Percentiles rank a stretch among this genome's conserved stretches.
Evolutionary conservation across 148 eudicot species (phyloP).

Genomic region (Rhododendron ferrugineum): DNA sequence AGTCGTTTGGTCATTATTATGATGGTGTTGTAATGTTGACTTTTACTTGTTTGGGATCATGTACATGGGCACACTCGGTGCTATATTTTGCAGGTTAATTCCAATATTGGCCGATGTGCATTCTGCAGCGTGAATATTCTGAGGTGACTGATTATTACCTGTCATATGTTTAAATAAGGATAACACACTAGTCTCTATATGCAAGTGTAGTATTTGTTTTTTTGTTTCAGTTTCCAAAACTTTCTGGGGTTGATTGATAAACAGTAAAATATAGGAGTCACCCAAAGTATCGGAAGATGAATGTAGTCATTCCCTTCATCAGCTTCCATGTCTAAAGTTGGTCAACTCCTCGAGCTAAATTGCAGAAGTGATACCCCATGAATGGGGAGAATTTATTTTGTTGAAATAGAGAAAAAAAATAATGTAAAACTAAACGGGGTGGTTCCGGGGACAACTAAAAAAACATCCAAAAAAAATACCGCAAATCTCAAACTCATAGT

Average conservation of each 20-base stretch:
- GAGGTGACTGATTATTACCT: not conserved
- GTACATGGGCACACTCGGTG: not conserved
- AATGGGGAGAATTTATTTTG: not conserved
- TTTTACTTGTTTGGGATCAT: not conserved
- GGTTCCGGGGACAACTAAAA: too few species aligned
- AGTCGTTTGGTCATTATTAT: not conserved
- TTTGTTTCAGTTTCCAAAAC: not conserved
- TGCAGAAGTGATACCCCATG: too few species aligned
- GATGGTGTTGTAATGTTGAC: not conserved
- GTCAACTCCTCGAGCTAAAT: too few species aligned
- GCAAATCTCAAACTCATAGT: too few species aligned
- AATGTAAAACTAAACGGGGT: too few species aligned
- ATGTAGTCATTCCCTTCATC: too few species aligned
- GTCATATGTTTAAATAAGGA: not conserved
- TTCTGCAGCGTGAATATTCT: not conserved
- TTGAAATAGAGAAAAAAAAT: not conserved
- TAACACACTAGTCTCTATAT: not conserved
- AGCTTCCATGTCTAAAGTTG: too few species aligned
- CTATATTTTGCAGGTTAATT: not conserved
- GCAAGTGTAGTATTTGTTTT: not conserved
- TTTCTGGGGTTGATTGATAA: too few species aligned
- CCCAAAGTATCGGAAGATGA: constrained; percentile 17
- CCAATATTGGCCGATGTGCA: not conserved
- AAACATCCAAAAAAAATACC: too few species aligned
- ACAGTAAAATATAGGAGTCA: not conserved